phyloP scores from a whole-genome alignment of 805 yeast genomes.

The Ogataea glucozyma region DNA sequence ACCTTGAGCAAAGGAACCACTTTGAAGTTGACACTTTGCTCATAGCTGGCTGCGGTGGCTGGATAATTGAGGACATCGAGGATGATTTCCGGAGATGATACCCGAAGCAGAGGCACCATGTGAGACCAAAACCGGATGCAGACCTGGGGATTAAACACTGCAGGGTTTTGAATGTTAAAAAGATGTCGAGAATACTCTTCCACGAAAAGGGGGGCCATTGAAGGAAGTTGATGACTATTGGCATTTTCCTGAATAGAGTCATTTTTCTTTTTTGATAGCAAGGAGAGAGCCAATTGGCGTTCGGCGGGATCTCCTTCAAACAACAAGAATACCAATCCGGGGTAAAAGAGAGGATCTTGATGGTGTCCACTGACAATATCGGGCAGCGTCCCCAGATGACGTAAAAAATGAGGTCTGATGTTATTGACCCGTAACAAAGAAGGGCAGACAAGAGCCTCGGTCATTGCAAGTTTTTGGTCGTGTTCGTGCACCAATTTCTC shows the following conservation, averaged over 20 bases:
- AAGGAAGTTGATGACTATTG: too few species aligned
- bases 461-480: too few species aligned
- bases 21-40: conserved; percentile 29
- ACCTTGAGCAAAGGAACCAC: conserved; percentile 41
- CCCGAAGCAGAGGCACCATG: conserved; percentile 38
- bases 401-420: conserved; percentile 39
- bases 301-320: conserved; percentile 54
- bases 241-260: too few species aligned
- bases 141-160: conserved; percentile 42
- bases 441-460: conserved; percentile 41
- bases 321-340: conserved; percentile 56
- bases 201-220: conserved; percentile 42
- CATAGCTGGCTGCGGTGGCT: conserved; percentile 25
- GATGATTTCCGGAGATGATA: conserved; percentile 39
- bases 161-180: conserved; percentile 53
- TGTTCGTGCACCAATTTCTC: conserved; percentile 8
- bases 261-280: conserved; percentile 24
- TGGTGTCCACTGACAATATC: conserved; percentile 24
- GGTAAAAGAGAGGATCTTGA: conserved; percentile 24
- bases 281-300: conserved; percentile 48
- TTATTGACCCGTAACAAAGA: conserved; percentile 44
- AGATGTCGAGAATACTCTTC: conserved; percentile 60
- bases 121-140: conserved; percentile 52
- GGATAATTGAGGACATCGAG: conserved; percentile 31
- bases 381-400: conserved; percentile 32